Evolutionary conservation across 2,329 filamentous ascomycete species (phyloP).

Genomic region (Metarhizium guizhouense): DNA sequence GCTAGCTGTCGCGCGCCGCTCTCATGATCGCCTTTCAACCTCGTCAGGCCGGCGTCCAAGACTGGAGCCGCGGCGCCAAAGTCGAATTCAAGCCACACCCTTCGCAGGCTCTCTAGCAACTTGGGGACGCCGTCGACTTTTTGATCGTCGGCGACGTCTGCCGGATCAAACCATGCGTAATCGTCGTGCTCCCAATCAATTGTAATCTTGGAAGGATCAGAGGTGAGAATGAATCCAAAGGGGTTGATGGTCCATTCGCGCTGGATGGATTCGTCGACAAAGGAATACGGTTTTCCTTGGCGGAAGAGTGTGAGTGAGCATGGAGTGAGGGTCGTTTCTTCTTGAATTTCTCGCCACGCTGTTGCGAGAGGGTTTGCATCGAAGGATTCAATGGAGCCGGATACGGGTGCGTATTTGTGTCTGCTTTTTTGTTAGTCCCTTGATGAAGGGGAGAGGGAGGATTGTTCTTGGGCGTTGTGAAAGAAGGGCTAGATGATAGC

Average conservation of each 20-base stretch:
- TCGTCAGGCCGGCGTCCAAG: conserved; percentile 36
- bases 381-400: conserved; percentile 46
- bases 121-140: conserved; percentile 41
- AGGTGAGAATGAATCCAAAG: conserved; percentile 47
- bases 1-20: conserved; percentile 53
- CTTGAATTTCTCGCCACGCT: conserved; percentile 52
- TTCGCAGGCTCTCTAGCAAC: conserved; percentile 45
- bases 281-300: conserved; percentile 49
- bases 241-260: conserved; percentile 55
- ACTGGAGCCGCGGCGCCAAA: conserved; percentile 36
- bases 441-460: not conserved
- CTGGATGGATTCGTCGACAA: conserved; percentile 41
- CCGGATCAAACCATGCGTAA: conserved; percentile 48
- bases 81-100: conserved; percentile 50
- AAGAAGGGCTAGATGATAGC: not conserved
- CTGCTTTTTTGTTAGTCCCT: conserved; percentile 17
- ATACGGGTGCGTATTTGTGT: conserved; percentile 52
- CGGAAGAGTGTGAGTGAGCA: conserved; percentile 41
- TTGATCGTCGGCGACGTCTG: conserved; percentile 32
- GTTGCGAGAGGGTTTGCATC: conserved; percentile 45
- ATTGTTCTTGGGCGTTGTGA: not conserved
- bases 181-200: conserved; percentile 55
- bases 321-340: conserved; percentile 49
- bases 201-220: conserved; percentile 35
- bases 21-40: conserved; percentile 45